Conservation (phyloP, 371 early-diverging fungal species). For the Saksenaea vasiformis region DNA sequence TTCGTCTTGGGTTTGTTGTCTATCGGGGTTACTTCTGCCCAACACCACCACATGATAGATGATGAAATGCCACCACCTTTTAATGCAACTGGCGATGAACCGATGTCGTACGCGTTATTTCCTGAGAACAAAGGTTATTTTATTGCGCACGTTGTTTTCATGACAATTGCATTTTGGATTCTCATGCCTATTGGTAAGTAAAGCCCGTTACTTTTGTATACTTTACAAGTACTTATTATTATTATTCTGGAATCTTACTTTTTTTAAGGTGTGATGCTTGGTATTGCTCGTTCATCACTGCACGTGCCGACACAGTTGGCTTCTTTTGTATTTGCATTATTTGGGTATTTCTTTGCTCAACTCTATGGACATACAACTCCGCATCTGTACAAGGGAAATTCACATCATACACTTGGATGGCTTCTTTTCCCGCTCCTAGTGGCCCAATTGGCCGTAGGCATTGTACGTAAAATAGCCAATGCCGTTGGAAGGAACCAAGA, state of each 20-base stretch:
- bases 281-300: slow-evolving; percentile 50
- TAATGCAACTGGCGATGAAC: slow-evolving; percentile 50
- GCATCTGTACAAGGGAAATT: slow-evolving; percentile 46
- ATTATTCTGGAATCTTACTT: background rate
- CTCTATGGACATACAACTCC: slow-evolving; percentile 50
- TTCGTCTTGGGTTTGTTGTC: slow-evolving; percentile 8
- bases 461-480: slow-evolving; percentile 50
- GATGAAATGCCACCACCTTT: slow-evolving; percentile 39
- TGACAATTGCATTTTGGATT: slow-evolving; percentile 51
- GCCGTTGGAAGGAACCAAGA: slow-evolving; percentile 30
- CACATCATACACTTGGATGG: slow-evolving; percentile 53
- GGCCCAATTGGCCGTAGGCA: slow-evolving; percentile 44
- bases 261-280: slow-evolving; percentile 51
- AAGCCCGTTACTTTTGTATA: background rate
- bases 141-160: slow-evolving; percentile 44
- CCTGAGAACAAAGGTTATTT: slow-evolving; percentile 44
- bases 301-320: slow-evolving; percentile 47
- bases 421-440: slow-evolving; percentile 36
- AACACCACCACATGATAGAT: slow-evolving; percentile 30
- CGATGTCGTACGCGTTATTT: slow-evolving; percentile 52
- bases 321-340: slow-evolving; percentile 33
- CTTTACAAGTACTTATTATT: background rate
- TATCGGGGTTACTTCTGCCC: slow-evolving; percentile 21
- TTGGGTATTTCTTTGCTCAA: slow-evolving; percentile 50
- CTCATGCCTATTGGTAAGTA: slow-evolving; percentile 51